Evolutionary conservation across 768 basidiomycete species (phyloP).

Genomic region (Mrakia frigida): DNA sequence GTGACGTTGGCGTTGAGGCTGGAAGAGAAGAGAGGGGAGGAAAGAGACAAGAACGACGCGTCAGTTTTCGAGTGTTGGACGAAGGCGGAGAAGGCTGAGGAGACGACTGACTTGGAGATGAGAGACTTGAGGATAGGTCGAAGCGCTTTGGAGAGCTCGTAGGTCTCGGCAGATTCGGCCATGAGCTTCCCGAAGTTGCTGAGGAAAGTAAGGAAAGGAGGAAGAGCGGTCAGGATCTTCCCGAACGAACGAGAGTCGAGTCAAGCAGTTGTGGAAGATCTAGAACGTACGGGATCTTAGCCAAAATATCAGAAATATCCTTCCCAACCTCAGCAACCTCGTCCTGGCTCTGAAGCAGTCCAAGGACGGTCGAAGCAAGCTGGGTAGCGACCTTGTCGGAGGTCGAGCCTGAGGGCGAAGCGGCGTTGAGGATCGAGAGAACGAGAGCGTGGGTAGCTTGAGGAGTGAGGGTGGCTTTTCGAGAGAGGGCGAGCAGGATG

Average conservation of each 20-base stretch:
- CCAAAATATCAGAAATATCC: constrained; percentile 7
- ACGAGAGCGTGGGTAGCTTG: constrained; percentile 53
- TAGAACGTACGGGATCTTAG: background rate
- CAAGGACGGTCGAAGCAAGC: constrained; percentile 16
- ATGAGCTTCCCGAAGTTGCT: constrained; percentile 19
- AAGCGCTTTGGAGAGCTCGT: constrained; percentile 25
- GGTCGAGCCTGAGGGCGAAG: background rate
- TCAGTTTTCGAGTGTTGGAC: background rate
- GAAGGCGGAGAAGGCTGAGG: background rate
- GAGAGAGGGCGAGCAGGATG: constrained; percentile 64
- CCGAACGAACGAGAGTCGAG: background rate
- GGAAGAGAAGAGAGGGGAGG: too few relatives aligned
- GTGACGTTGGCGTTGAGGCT: constrained; percentile 22
- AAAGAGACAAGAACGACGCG: background rate
- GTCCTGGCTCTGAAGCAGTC: constrained; percentile 31
- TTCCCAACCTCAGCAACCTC: constrained; percentile 16
- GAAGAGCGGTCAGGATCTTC: background rate
- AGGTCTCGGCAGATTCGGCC: constrained; percentile 14
- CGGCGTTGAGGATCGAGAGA: constrained; percentile 20
- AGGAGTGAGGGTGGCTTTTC: constrained; percentile 57
- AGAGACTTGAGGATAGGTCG: constrained; percentile 28
- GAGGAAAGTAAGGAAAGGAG: background rate
- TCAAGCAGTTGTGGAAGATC: too few relatives aligned
- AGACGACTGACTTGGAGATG: constrained; percentile 12
- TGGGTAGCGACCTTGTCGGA: constrained; percentile 12